A percentile compares a stretch with the other conserved stretches of the same genome.
These are phyloP conservation scores for Penicillium nucicola DNA, from an alignment of 495 filamentous ascomycete species.

Conservation along the genomic window DNA sequence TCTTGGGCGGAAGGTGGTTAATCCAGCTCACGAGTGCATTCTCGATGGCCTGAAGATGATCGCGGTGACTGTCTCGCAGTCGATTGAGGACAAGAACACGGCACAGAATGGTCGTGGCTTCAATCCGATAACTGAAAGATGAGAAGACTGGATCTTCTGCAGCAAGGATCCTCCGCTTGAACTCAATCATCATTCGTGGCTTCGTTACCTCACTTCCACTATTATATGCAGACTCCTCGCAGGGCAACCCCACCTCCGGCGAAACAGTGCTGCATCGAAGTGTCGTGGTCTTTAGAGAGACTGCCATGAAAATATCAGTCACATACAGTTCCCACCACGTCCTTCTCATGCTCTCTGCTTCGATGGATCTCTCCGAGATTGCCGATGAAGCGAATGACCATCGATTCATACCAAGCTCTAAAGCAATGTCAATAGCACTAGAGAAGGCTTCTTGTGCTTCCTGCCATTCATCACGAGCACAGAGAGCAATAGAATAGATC, in stretches of 20 bases:
- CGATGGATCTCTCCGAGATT: slow-evolving; percentile 21
- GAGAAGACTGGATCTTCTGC: slow-evolving; percentile 36
- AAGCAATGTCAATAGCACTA: slow-evolving; percentile 28
- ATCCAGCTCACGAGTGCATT: slow-evolving; percentile 46
- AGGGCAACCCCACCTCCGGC: slow-evolving; percentile 36
- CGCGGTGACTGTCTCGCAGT: slow-evolving; percentile 33
- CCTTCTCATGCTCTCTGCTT: slow-evolving; percentile 38
- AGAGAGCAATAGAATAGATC: slow-evolving; percentile 35
- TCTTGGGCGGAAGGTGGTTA: slow-evolving; percentile 39
- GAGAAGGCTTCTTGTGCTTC: slow-evolving; percentile 33
- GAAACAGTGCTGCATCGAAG: slow-evolving; percentile 32
- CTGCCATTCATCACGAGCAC: slow-evolving; percentile 31
- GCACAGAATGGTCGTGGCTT: slow-evolving; percentile 35
- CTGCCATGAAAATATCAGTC: slow-evolving; percentile 35
- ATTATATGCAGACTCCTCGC: slow-evolving; percentile 36
- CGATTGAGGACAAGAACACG: slow-evolving; percentile 36
- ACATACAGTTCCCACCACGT: slow-evolving; percentile 46
- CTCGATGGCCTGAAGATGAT: slow-evolving; percentile 42
- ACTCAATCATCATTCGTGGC: slow-evolving; percentile 29
- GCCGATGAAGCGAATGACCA: slow-evolving; percentile 28
- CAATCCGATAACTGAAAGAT: slow-evolving; percentile 44
- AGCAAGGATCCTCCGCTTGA: slow-evolving; percentile 35
- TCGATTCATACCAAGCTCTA: slow-evolving; percentile 38
- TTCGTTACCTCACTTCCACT: slow-evolving; percentile 24
- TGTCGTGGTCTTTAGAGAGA: slow-evolving; percentile 24